Evolutionary conservation across 257 asterid species (phyloP).

Genomic region (Marsdenia floribunda): DNA sequence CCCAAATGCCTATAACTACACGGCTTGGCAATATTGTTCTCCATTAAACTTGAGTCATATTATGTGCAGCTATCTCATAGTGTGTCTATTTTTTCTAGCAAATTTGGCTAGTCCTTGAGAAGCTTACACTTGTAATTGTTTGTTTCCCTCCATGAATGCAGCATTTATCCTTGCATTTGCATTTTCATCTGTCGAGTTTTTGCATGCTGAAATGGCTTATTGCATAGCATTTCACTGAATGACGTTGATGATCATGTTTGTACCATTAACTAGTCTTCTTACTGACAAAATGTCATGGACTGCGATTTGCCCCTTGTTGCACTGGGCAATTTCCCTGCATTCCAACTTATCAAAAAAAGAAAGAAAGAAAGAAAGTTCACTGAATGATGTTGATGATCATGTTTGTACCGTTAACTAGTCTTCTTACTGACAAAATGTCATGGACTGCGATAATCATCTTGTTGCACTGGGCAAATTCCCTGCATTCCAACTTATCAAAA

Average conservation of each 20-base stretch:
- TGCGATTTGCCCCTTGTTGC: background rate
- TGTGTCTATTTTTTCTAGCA: background rate
- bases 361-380: too few relatives aligned
- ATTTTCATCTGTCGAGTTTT: background rate
- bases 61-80: background rate
- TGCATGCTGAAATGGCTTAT: background rate
- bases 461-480: background rate
- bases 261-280: background rate
- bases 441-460: background rate
- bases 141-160: background rate
- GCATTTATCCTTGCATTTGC: background rate
- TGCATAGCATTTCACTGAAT: background rate
- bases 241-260: background rate
- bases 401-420: too few relatives aligned
- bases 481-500: too few relatives aligned
- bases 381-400: too few relatives aligned
- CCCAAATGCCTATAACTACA: background rate
- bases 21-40: background rate
- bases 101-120: background rate
- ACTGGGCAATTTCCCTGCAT: background rate
- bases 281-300: background rate
- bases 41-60: background rate
- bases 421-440: background rate
- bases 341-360: too few relatives aligned
- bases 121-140: background rate